Evolutionary conservation across 2,329 filamentous ascomycete species (phyloP), one percentile per base, ranked within the genome.

Genomic region (Calonectria multiphialidica): DNA sequence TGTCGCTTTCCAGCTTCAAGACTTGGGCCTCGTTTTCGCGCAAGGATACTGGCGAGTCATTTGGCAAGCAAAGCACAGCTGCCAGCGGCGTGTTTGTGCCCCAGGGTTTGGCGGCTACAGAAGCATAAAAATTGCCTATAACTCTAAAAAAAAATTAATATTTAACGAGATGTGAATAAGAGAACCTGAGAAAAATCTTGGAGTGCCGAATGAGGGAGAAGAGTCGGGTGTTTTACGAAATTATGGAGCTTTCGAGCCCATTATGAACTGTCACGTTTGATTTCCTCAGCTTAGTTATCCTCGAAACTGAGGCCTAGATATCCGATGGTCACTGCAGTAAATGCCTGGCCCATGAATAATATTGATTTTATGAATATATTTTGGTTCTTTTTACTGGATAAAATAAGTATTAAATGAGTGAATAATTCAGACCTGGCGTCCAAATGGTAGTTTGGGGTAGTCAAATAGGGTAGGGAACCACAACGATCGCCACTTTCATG

Each of bases 1-100:
- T 90, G 80, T 89, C 87, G 72, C 85, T 90, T 75, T 86, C 87
- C 44, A 90, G 88, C 76, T 85, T 90, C 74, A 86, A 85, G 81
- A 86, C 84, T 16, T 87, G 85, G 85, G 83, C 83, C 4, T 85
- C 84, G 0, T 82, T 86, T 49, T 83, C 83, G 5, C 82, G 84
- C 68, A 86, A 82, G 71, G 85, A 86, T 30, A 86, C 84, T 2
- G 82, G 80, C 47, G 84, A 85, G 61, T 84, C 83, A 2, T 63
- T 78, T 9, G 76, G 77, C 28, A 81, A 79, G 75, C 76, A 78
- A 40, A 77, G 75, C 61, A 71, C 66, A 15, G 78, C 77, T 23
- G 76, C 64, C 15, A 73, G 72, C 10, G 75, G 74, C 23, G 72
- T 76, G 21, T 35, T 79, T n/a, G 78, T 80, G 50, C 78, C 78